Percentiles rank a stretch among this genome's conserved stretches.
These are phyloP conservation scores for Dipodascopsis uninucleata DNA, from an alignment of 805 yeast genomes.

Conservation along the genomic window DNA sequence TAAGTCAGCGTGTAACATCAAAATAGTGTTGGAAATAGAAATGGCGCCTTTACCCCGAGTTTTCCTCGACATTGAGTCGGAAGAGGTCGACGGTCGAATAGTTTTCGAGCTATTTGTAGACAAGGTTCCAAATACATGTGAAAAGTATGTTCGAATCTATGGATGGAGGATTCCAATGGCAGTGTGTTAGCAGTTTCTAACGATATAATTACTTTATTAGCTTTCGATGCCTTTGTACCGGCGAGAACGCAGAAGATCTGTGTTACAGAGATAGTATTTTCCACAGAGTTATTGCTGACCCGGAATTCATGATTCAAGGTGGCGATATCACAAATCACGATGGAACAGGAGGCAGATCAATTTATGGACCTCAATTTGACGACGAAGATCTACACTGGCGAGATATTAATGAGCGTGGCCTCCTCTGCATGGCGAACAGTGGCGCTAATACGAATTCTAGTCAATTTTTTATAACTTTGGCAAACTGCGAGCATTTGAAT, in stretches of 20 bases:
- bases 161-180: background rate
- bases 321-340: constrained; percentile 65
- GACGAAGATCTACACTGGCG: constrained; percentile 67
- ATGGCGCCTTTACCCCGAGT: constrained; percentile 25
- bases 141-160: constrained; percentile 13
- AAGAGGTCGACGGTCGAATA: constrained; percentile 16
- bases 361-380: constrained; percentile 62
- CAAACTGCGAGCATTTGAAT: constrained; percentile 59
- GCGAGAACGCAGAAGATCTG: constrained; percentile 59
- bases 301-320: constrained; percentile 74
- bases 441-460: constrained; percentile 73
- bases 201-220: constrained; percentile 3
- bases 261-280: constrained; percentile 64
- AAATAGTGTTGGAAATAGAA: too few relatives aligned
- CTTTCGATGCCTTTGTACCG: constrained; percentile 71
- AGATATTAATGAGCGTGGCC: constrained; percentile 61
- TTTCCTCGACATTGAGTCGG: constrained; percentile 15
- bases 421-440: constrained; percentile 70
- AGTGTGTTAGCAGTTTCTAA: too few relatives aligned
- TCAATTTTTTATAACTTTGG: constrained; percentile 76
- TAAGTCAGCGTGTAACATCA: too few relatives aligned
- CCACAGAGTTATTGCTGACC: constrained; percentile 62
- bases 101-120: constrained; percentile 19
- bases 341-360: constrained; percentile 62
- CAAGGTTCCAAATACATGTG: constrained; percentile 18